Evolutionary conservation across 2,329 filamentous ascomycete species (phyloP).

Genomic region (Botryosphaeria agaves): DNA sequence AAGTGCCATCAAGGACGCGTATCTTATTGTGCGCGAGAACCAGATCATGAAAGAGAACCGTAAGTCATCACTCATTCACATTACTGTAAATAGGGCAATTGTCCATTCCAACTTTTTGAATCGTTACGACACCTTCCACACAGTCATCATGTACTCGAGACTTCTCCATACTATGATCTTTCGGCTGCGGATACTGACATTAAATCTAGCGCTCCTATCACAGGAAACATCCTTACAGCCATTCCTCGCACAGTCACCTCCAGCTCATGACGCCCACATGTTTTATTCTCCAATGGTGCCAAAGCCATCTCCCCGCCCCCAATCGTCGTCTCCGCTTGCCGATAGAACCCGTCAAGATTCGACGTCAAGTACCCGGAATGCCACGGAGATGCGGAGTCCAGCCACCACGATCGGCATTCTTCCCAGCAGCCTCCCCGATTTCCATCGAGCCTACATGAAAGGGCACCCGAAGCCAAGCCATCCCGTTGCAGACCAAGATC

Average conservation of each 20-base stretch:
- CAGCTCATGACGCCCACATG: constrained; percentile 25
- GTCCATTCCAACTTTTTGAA: background rate
- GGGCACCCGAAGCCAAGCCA: constrained; percentile 30
- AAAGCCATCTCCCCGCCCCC: constrained; percentile 16
- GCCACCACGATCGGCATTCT: constrained; percentile 77
- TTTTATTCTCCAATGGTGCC: constrained; percentile 18
- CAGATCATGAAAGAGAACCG: constrained; percentile 92
- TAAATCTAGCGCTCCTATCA: constrained; percentile 33
- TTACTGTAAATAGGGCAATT: background rate
- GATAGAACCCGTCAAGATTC: constrained; percentile 27
- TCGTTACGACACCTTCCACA: too few species aligned
- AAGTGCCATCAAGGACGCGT: constrained; percentile 96
- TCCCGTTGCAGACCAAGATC: constrained; percentile 30
- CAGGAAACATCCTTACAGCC: constrained; percentile 31
- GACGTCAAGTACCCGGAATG: constrained; percentile 21
- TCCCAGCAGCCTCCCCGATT: constrained; percentile 76
- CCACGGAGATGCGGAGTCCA: constrained; percentile 22
- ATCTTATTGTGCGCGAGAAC: constrained; percentile 94
- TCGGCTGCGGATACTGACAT: too few species aligned
- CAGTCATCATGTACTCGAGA: too few species aligned
- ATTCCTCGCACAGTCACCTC: constrained; percentile 39
- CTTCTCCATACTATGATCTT: too few species aligned
- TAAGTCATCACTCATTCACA: constrained; percentile 32
- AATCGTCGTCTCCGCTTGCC: constrained; percentile 6
- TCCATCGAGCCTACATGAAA: constrained; percentile 83